Conservation (phyloP, 176 grass and related monocot species). For the Zea luxurians region DNA sequence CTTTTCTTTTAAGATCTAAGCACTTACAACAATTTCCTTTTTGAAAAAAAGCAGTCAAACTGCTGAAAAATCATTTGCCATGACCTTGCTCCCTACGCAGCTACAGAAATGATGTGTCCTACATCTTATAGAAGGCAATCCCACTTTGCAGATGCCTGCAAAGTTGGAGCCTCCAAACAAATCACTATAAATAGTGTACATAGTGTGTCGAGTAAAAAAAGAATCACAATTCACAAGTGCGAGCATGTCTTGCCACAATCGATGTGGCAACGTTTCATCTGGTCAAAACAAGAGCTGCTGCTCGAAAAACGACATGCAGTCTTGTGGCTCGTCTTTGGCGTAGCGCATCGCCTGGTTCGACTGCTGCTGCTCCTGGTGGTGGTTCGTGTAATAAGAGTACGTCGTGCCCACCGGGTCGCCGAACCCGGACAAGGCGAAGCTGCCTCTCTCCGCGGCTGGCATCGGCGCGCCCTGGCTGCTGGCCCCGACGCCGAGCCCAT, state of each 20-base stretch:
- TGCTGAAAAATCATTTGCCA: conserved; percentile 15
- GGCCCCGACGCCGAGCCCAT: too few species aligned
- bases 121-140: conserved; percentile 28
- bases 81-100: background rate
- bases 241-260: background rate
- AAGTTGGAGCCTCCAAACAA: conserved; percentile 24
- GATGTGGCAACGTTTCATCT: background rate
- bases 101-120: background rate
- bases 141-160: conserved; percentile 9
- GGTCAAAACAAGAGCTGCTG: conserved; percentile 40
- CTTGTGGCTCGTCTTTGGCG: conserved; percentile 57
- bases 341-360: conserved; percentile 33
- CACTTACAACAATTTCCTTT: conserved; percentile 10
- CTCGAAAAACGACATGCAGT: conserved; percentile 45
- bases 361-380: conserved; percentile 39
- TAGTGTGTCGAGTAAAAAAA: background rate
- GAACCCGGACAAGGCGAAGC: conserved; percentile 40
- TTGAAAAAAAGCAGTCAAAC: conserved; percentile 5
- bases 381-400: conserved; percentile 17
- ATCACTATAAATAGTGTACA: background rate
- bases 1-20: background rate
- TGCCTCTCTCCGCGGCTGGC: background rate
- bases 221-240: background rate
- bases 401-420: background rate
- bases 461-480: conserved; percentile 24